Base-by-base conservation (phyloP, 2,329 filamentous ascomycete species). In the Reticulascus tulasneorum region DNA sequence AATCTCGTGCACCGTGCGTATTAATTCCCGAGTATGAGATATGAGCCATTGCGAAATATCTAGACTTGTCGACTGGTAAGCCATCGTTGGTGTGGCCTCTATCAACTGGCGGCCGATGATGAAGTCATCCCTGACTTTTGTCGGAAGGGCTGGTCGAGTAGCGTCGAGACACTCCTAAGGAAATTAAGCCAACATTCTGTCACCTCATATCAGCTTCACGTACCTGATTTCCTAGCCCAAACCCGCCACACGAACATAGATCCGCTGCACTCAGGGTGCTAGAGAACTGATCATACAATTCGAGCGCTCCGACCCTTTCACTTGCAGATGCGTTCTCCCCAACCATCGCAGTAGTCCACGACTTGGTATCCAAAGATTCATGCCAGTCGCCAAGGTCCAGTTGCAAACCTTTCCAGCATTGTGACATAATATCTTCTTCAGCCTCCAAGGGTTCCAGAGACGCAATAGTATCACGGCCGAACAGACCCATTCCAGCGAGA, bases 401-500 rank as follows among this genome's bases (percentile, higher is more conserved):
- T 15, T 67, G 62, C 82, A 86, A 91, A 42, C 77, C 75, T 23
- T 79, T 66, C 72, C 83, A 84, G 2, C 71, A 60, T 56, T 89
- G 79, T 27, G 72, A 68, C 43, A 84, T 60, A 4, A 82, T 60
- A 47, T 87, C 81, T 32, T 82, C 73, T 41, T 85, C 75, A 10
- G 66, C 64, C 17, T 69, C 64, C 17, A 52, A 53, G 51, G 29
- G 56, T 45, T 33, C 61, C 53, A 37, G 47, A 5, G 59, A 50
- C 26, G 62, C 54, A 12, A 67, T 57, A 4, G 72, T 59, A 49
- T 91, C 84, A 38, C 81, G 76, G 30, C 73, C 77, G 19, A 89
- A 59, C 75, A 81, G 77, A 25, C 87, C 89, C 84, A 96, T 93
- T 12, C 84, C 86, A 9, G 67, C 60, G 21, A 73, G 64, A 51